A percentile compares a stretch with the other conserved stretches of the same genome.
Conservation (phyloP, 805 yeast species). For the Peterozyma toletana region DNA sequence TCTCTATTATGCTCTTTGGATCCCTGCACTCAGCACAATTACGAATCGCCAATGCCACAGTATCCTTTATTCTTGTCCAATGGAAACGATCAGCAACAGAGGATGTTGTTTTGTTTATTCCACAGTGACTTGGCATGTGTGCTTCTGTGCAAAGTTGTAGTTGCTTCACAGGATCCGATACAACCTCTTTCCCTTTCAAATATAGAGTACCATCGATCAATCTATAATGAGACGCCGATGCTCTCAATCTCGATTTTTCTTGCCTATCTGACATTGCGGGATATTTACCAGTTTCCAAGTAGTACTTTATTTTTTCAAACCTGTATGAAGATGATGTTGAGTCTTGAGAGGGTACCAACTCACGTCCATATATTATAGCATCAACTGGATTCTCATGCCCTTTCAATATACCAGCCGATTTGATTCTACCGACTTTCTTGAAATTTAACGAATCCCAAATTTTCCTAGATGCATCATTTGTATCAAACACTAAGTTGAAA, state of each 20-base stretch:
- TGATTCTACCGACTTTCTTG: slow-evolving; percentile 70
- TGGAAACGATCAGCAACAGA: slow-evolving; percentile 73
- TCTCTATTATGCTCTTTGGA: slow-evolving; percentile 14
- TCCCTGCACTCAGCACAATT: slow-evolving; percentile 72
- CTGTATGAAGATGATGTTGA: slow-evolving; percentile 46
- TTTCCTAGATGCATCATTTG: slow-evolving; percentile 75
- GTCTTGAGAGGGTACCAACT: slow-evolving; percentile 51
- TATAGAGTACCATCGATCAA: slow-evolving; percentile 64
- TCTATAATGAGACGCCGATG: slow-evolving; percentile 72
- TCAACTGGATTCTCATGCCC: slow-evolving; percentile 84
- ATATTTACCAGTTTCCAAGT: slow-evolving; percentile 77
- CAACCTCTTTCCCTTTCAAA: slow-evolving; percentile 78
- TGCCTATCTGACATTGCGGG: slow-evolving; percentile 78
- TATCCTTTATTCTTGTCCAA: slow-evolving; percentile 87
- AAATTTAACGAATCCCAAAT: slow-evolving; percentile 75
- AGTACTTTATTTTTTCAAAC: slow-evolving; percentile 71
- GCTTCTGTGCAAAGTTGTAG: slow-evolving; percentile 62
- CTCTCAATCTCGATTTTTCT: slow-evolving; percentile 82
- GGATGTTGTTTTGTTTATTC: slow-evolving; percentile 83
- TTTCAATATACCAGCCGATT: slow-evolving; percentile 83
- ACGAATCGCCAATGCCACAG: slow-evolving; percentile 72
- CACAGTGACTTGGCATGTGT: slow-evolving; percentile 70
- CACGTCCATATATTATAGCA: slow-evolving; percentile 78
- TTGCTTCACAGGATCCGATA: slow-evolving; percentile 69
- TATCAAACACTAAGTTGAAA: slow-evolving; percentile 82